Conservation (phyloP, 148 eudicot genomes). For the Chenopodium album region DNA sequence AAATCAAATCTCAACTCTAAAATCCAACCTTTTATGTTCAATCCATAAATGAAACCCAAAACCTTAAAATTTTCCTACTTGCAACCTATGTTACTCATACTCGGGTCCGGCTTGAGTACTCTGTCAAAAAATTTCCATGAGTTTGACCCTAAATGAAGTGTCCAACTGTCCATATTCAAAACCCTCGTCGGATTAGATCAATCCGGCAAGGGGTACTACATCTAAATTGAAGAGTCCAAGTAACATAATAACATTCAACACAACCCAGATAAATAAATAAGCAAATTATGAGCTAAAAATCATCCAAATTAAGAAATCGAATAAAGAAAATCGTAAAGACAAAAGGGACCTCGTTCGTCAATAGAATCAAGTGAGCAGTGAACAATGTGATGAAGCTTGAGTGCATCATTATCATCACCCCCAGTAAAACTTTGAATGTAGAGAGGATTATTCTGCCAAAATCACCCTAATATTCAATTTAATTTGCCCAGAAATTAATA, state of each 20-base stretch:
- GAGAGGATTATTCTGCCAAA: conserved; percentile 80
- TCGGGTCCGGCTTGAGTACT: too few species aligned
- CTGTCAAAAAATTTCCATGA: too few species aligned
- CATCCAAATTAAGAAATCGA: too few species aligned
- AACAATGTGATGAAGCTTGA: conserved; percentile 98
- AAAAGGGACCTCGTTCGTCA: conserved; percentile 79
- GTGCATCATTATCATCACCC: conserved; percentile 67
- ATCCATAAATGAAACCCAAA: background rate
- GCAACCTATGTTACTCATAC: too few species aligned
- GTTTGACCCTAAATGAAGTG: too few species aligned
- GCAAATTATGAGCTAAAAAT: background rate
- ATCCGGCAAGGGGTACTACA: too few species aligned
- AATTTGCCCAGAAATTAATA: too few species aligned
- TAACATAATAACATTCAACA: background rate
- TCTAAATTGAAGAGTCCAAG: too few species aligned
- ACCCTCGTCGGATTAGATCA: too few species aligned
- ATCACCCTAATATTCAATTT: background rate
- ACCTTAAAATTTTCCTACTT: background rate
- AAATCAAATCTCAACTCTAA: too few species aligned
- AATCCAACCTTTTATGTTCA: background rate
- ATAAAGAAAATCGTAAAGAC: background rate
- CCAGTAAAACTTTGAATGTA: conserved; percentile 94
- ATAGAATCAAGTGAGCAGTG: conserved; percentile 94
- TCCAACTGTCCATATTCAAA: too few species aligned
- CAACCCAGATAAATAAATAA: background rate